These are phyloP conservation scores for Magnolia officinalis DNA, from an alignment of 164 flowering plant species.

Conservation along the genomic window DNA sequence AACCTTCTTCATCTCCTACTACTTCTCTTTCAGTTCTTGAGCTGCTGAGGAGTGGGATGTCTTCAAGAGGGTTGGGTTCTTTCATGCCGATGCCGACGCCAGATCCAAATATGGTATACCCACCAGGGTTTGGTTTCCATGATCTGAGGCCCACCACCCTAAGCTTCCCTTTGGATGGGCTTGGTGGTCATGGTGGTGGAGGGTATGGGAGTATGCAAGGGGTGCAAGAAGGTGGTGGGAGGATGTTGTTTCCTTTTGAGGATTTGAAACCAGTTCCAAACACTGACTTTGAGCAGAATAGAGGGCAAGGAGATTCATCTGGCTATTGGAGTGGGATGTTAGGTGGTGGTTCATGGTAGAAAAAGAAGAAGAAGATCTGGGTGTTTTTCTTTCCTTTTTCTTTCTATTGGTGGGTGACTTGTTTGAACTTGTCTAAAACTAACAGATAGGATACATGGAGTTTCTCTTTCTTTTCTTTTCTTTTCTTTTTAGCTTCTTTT, in stretches of 20 bases:
- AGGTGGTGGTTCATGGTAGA: constrained; percentile 81
- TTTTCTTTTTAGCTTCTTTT: constrained; percentile 4
- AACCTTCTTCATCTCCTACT: constrained; percentile 21
- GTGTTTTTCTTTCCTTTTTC: constrained; percentile 8
- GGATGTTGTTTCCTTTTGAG: constrained; percentile 69
- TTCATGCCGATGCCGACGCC: constrained; percentile 56
- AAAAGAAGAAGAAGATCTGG: constrained; percentile 10
- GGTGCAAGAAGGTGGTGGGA: constrained; percentile 39
- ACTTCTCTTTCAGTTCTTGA: constrained; percentile 46
- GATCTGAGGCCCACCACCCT: constrained; percentile 50
- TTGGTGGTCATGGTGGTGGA: constrained; percentile 34
- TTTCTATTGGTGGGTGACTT: constrained; percentile 16
- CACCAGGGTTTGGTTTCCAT: constrained; percentile 50
- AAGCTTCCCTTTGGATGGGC: constrained; percentile 60
- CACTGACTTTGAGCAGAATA: constrained; percentile 28
- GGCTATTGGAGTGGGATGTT: constrained; percentile 91
- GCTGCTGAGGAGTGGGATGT: constrained; percentile 40
- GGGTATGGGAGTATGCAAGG: constrained; percentile 48
- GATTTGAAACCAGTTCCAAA: constrained; percentile 57
- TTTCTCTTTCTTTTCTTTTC: constrained; percentile 1
- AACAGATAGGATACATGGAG: constrained; percentile 25
- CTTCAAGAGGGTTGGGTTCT: constrained; percentile 49
- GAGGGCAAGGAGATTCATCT: constrained; percentile 52
- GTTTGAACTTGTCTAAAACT: constrained; percentile 27
- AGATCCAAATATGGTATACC: constrained; percentile 35